Base-by-base conservation (phyloP, 148 eudicot genomes). In the Pharnaceum exiguum region DNA sequence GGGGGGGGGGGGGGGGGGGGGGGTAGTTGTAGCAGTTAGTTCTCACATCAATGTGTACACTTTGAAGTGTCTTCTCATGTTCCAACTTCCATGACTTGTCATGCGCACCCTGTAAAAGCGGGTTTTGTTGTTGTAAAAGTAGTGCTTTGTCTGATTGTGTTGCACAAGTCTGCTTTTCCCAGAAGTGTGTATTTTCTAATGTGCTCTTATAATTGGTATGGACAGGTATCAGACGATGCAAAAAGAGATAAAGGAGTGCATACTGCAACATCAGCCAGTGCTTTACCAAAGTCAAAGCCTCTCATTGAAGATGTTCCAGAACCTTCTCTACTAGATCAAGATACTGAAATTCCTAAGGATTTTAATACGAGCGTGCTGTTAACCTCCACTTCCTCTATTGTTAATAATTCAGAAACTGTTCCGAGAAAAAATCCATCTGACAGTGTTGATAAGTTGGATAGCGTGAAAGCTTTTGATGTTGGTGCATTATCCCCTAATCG, bases 381-480 rank as follows among this genome's bases (percentile, higher is more conserved):
- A 39, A 71, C 56, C 63, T 46, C 69, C 53, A 46, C 53, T 24
- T 57, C 50, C 35, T 74, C 51, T 51, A 37, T 45, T 74, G 37
- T 29, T 28, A 69, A 63, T 60, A 59, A 54, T 63, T 61, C 65
- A 26, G 57, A 45, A 44, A 72, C 49, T 27, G 61, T 28, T 54
- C 33, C 43, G 54, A 51, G 44, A 46, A 62, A 62, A 32, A 59
- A 60, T 68, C 72, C 75, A 62, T 51, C 68, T 63, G 29, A 37
- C 56, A 48, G 51, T 57, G 73, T 77, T 60, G 67, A 59, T 18
- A 78, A 74, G 63, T 45, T 59, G 52, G 79, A 67, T 59, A 68
- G 36, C 55, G 27, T 47, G 10, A 73, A 58, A 55, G 46, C 56
- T 33, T 29, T 42, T 54, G 32, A 59, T 46, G 66, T 56, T 46